Percentiles rank a stretch among this genome's conserved stretches.
Conservation (phyloP, 2,329 filamentous ascomycete genomes). For the Cladosporium phlei region DNA sequence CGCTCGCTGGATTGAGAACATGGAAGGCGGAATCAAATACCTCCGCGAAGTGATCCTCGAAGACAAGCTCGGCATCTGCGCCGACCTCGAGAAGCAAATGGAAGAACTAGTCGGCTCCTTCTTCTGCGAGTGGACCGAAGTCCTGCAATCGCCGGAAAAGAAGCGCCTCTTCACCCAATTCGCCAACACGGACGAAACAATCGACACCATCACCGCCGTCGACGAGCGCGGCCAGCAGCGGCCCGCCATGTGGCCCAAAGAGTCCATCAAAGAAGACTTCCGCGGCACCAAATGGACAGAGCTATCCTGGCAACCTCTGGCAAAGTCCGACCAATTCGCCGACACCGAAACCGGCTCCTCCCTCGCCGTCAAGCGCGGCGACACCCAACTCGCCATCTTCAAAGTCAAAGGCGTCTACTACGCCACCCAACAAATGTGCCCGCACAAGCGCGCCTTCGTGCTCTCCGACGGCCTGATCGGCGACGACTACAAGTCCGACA, state of each 20-base stretch:
- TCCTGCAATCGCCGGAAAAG: conserved; percentile 63
- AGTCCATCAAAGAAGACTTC: conserved; percentile 67
- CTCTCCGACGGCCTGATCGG: conserved; percentile 81
- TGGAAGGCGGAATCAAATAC: conserved; percentile 80
- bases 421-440: conserved; percentile 90
- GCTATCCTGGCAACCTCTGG: conserved; percentile 74
- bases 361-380: conserved; percentile 75
- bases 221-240: conserved; percentile 67
- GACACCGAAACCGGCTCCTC: conserved; percentile 67
- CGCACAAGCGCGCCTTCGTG: conserved; percentile 86
- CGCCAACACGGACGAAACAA: conserved; percentile 69
- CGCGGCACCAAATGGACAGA: conserved; percentile 61
- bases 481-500: conserved; percentile 54
- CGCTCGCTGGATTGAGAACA: conserved; percentile 77
- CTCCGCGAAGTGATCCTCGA: conserved; percentile 76
- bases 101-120: conserved; percentile 74
- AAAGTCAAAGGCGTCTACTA: conserved; percentile 76
- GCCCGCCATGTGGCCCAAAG: conserved; percentile 72
- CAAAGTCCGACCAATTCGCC: conserved; percentile 65
- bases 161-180: conserved; percentile 74
- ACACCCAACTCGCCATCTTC: conserved; percentile 85
- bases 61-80: conserved; percentile 80
- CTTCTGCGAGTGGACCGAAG: conserved; percentile 91
- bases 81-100: conserved; percentile 83
- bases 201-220: conserved; percentile 63